phyloP scores from a whole-genome alignment of 345 rosid genomes.

The Excoecaria agallocha region DNA sequence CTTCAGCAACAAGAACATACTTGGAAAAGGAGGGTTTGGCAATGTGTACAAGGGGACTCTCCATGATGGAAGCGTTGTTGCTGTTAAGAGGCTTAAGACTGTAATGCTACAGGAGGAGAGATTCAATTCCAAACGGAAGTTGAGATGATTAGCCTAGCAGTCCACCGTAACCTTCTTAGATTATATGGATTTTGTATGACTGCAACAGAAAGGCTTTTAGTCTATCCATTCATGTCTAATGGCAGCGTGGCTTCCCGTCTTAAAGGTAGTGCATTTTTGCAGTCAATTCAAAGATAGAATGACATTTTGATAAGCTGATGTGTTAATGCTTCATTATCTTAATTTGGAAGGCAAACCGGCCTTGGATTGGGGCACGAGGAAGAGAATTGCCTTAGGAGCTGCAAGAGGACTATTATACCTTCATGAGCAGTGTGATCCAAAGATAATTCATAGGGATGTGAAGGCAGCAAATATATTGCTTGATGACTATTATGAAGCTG shows the following conservation, averaged over 20 bases:
- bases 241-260: slow-evolving; percentile 97
- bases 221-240: slow-evolving; percentile 93
- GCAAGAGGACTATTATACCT: slow-evolving; percentile 87
- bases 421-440: slow-evolving; percentile 97
- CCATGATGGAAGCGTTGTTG: slow-evolving; percentile 73
- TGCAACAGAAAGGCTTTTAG: slow-evolving; percentile 80
- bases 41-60: slow-evolving; percentile 87
- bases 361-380: slow-evolving; percentile 91
- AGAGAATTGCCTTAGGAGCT: slow-evolving; percentile 91
- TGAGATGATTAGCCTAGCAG: slow-evolving; percentile 97
- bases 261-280: slow-evolving; percentile 49
- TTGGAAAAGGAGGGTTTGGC: slow-evolving; percentile 96
- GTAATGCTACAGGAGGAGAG: slow-evolving; percentile 72
- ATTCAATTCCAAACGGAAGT: slow-evolving; percentile 92
- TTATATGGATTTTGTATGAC: slow-evolving; percentile 87
- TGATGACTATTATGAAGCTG: slow-evolving; percentile 89
- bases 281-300: background rate
- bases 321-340: background rate
- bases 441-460: slow-evolving; percentile 97
- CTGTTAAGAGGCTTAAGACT: slow-evolving; percentile 95
- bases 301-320: background rate
- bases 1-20: slow-evolving; percentile 82
- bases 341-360: slow-evolving; percentile 53
- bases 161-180: slow-evolving; percentile 87
- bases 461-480: slow-evolving; percentile 96